Evolutionary conservation across 2,329 filamentous ascomycete genomes (phyloP), one percentile per base, ranked within the genome.

Genomic region (Cladophialophora exuberans): DNA sequence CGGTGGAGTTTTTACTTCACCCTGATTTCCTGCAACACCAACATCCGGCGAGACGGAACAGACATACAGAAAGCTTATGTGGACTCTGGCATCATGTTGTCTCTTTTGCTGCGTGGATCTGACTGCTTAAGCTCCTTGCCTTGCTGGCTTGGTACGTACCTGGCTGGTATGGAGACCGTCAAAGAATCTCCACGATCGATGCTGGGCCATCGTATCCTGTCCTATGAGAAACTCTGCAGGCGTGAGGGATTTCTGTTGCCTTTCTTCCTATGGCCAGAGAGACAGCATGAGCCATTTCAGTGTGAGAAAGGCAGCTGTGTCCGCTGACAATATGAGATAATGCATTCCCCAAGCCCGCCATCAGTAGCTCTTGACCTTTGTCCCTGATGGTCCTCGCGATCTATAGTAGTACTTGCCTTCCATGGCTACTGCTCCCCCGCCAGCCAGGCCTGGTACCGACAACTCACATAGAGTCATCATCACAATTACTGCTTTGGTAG

Each of bases 361-460:
- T n/a, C 10, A 9, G 23, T 7, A 13, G 28, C 23, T 22, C 38
- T 42, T 23, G 36, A 36, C 9, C 10, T 15, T 43, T 20, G 26
- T 20, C 15, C 20, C 18, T 44, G 17, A 15, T 22, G 26, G 22
- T 23, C n/a, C 38, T n/a, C n/a, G n/a, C n/a, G n/a, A n/a, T n/a
- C n/a, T n/a, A n/a, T n/a, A n/a, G n/a, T n/a, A n/a, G n/a, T n/a
- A n/a, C n/a, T n/a, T n/a, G n/a, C n/a, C 35, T 38, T 26, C 26
- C 20, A 54, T 54, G 52, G 44, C 44, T 7, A 49, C 52, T 10
- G 44, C 36, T 13, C 45, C 52, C 11, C 36, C 28, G n/a, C 26
- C 20, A 15, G 18, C 23, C 7, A 23, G 17, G 18, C 33, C 44
- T 15, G 18, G 35, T 28, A 30, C 26, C 44, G 23, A 18, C 28